phyloP scores from a whole-genome alignment of 2,329 filamentous ascomycete species.

The Colletotrichum eremochloae region DNA sequence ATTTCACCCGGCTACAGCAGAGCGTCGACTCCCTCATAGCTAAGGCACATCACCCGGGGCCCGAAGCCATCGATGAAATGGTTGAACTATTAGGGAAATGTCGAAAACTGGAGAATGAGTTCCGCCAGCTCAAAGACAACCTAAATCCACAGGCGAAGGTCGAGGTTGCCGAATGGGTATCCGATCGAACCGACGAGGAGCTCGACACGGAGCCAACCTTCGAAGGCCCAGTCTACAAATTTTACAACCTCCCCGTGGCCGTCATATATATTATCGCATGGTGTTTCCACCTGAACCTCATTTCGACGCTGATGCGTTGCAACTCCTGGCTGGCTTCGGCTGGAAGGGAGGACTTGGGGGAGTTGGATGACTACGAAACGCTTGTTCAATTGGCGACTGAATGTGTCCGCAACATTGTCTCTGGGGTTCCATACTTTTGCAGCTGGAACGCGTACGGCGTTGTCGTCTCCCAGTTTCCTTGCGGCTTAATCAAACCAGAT shows the following conservation, averaged over 20 bases:
- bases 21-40: constrained; percentile 35
- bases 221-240: constrained; percentile 43
- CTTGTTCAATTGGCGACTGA: constrained; percentile 23
- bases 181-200: constrained; percentile 39
- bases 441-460: constrained; percentile 44
- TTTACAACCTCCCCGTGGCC: constrained; percentile 43
- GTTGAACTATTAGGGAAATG: constrained; percentile 28
- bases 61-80: constrained; percentile 26
- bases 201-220: constrained; percentile 37
- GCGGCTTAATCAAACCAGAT: constrained; percentile 34
- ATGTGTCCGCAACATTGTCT: constrained; percentile 42
- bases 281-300: constrained; percentile 43
- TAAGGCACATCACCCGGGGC: constrained; percentile 14
- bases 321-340: constrained; percentile 42
- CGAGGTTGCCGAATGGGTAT: constrained; percentile 36
- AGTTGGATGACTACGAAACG: constrained; percentile 39
- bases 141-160: constrained; percentile 32
- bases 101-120: constrained; percentile 29
- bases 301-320: constrained; percentile 41
- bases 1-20: constrained; percentile 41
- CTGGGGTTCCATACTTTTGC: constrained; percentile 43
- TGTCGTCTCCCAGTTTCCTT: constrained; percentile 40
- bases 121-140: constrained; percentile 30
- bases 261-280: constrained; percentile 42
- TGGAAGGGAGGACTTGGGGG: not conserved